Base-by-base conservation (phyloP, 306 rosid species). In the Cercis canadensis region DNA sequence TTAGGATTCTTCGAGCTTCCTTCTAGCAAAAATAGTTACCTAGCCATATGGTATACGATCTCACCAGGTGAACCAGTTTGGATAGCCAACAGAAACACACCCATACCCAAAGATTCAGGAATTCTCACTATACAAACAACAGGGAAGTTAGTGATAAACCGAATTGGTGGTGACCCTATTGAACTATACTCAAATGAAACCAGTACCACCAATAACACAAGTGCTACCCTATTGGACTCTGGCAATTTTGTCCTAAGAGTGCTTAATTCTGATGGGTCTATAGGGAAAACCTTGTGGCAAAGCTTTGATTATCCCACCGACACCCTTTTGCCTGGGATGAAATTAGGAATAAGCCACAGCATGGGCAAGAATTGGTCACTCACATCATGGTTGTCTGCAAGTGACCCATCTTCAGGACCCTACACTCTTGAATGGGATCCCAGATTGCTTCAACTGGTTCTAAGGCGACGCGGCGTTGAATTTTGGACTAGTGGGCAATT, bases 171-270 rank as follows among this genome's bases (percentile, higher is more conserved):
- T 5, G 60, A 61, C 49, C 40, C 54, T 3, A 16, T 61, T 1
- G 41, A 0, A 40, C 15, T 72, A 0, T 49, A 24, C n/a, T 19
- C 41, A 4, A 19, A 15, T 49, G 21, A 10, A 7, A 21, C 15
- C 16, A 14, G 7, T 14, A 17, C 11, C 6, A 17, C 0, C 10
- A 13, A 41, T 0, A 37, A 1, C 40, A 19, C 11, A 17, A 34
- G 15, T 55, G 76, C 68, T 49, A 46, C 18, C 0, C 60, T 50
- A 19, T 13, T 3, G 53, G 69, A 72, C 52, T 8, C 15, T 60
- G 62, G 76, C 3, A 50, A 72, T 39, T 19, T 72, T 37, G 53
- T 60, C 37, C 50, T 72, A 7, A 33, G 37, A 45, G 60, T 47
- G 14, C 7, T 72, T 61, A 36, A 2, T n/a, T n/a, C 31, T 6